Base-by-base conservation (phyloP, 2,329 filamentous ascomycete genomes). In the Spiromastix sp. region DNA sequence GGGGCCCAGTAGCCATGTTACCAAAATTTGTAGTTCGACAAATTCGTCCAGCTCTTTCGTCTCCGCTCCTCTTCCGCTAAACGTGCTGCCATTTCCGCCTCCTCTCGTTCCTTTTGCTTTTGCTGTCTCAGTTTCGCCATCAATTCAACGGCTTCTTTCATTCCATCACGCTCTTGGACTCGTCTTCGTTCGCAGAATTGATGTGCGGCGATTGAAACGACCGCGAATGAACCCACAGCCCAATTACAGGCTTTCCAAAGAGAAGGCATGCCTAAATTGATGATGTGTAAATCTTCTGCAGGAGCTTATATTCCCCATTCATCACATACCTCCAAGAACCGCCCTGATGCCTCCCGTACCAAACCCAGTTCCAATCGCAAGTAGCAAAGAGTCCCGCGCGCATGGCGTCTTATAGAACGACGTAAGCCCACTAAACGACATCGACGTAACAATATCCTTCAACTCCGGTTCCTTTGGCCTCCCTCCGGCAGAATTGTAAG, bases 141-240 rank as follows among this genome's bases (percentile, higher is more conserved):
- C 39, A 91, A 74, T 54, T 93, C 85, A 37, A 93, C 80, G 3
- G 83, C 83, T 45, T 85, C 70, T 56, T 82, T 81, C 78, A 98
- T 89, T 42, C 85, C 81, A 42, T 79, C 75, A 48, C 79, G 74
- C 60, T 96, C 89, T 41, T 80, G 70, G 31, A 74, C 68, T 40
- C 86, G 71, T 42, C 74, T 72, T 46, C 78, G 79, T 51, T 86
- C 78, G 62, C 89, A 96, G 51, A 81, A 85, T 60, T 95, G 85
- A 61, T 86, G 91, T 33, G 80, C 79, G 19, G 71, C 70, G 30
- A 81, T 66, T n/a, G 81, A 79, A 5, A 72, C 73, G 13, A 81
- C 54, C 16, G 79, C 67, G 56, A 91, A 93, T 22, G 76, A 70
- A 5, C 78, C 83, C 4, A 91, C 85, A 0, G 85, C 86, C 82